These are phyloP conservation scores for Solanum pimpinellifolium DNA, from an alignment of 257 asterid species.

Conservation along the genomic window DNA sequence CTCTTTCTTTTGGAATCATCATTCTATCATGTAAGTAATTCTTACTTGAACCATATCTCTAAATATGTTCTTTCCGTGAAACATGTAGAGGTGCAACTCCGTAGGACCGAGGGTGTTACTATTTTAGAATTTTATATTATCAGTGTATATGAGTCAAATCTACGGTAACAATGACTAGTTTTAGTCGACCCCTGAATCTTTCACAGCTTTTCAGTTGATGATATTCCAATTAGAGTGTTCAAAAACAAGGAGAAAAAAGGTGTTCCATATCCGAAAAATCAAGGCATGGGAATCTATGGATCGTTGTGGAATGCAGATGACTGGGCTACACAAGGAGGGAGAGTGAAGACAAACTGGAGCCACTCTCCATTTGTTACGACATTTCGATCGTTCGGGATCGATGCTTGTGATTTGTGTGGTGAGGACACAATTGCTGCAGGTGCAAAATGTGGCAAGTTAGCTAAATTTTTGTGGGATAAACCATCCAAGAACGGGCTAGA, in stretches of 20 bases:
- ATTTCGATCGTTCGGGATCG: conserved; percentile 25
- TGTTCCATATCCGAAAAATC: conserved; percentile 25
- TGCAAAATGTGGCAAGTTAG: conserved; percentile 24
- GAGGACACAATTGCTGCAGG: conserved; percentile 5
- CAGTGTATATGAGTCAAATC: background rate
- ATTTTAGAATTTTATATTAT: background rate
- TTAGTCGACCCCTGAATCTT: background rate
- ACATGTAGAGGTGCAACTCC: background rate
- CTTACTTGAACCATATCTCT: too few relatives aligned
- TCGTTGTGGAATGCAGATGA: conserved; percentile 53
- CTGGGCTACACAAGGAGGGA: conserved; percentile 66
- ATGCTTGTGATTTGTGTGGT: conserved; percentile 29
- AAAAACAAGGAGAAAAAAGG: conserved; percentile 32
- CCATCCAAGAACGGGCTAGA: conserved; percentile 25
- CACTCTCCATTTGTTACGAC: conserved; percentile 31
- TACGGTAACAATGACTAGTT: background rate
- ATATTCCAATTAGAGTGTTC: conserved; percentile 37
- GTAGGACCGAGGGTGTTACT: background rate
- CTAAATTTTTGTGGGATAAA: conserved; percentile 57
- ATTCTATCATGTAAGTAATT: conserved; percentile 26
- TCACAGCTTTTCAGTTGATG: conserved; percentile 42
- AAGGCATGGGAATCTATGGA: conserved; percentile 50
- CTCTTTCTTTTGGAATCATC: conserved; percentile 49
- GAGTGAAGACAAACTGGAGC: conserved; percentile 53
- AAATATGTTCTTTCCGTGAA: background rate